These are phyloP conservation scores for Chytriomyces hyalinus DNA, from an alignment of 192 early-diverging fungal genomes.

Conservation along the genomic window DNA sequence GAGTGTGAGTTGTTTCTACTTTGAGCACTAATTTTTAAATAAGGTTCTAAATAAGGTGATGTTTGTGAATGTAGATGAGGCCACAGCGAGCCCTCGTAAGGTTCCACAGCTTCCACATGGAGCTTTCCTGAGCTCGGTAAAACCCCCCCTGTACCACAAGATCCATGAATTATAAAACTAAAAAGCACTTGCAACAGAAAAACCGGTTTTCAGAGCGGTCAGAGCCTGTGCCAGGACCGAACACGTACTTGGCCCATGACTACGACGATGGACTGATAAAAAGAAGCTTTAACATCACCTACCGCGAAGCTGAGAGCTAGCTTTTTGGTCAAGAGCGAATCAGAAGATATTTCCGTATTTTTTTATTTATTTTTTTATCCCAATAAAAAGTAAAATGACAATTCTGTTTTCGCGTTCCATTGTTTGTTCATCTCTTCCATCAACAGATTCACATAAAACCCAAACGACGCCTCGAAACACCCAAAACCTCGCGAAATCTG, in stretches of 20 bases:
- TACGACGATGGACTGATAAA: slow-evolving; percentile 48
- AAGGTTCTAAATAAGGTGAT: slow-evolving; percentile 19
- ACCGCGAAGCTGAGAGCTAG: slow-evolving; percentile 43
- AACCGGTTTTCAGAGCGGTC: slow-evolving; percentile 42
- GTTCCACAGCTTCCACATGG: slow-evolving; percentile 21
- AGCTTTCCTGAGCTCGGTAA: slow-evolving; percentile 52
- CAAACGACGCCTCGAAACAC: too few relatives aligned
- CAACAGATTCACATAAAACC: too few relatives aligned
- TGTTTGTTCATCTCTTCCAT: neutral
- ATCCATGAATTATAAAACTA: neutral
- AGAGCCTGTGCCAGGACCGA: slow-evolving; percentile 50
- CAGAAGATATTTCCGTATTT: neutral
- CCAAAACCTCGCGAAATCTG: too few relatives aligned
- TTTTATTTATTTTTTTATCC: slow-evolving; percentile 2
- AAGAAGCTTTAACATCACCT: slow-evolving; percentile 61
- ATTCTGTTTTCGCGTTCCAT: slow-evolving; percentile 1
- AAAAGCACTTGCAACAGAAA: slow-evolving; percentile 31
- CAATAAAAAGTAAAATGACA: slow-evolving; percentile 4
- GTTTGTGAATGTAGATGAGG: slow-evolving; percentile 17
- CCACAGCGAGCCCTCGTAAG: neutral
- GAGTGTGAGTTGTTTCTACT: slow-evolving; percentile 43
- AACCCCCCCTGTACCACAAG: neutral
- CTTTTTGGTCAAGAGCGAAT: neutral
- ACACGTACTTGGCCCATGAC: slow-evolving; percentile 49
- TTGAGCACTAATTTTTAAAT: too few relatives aligned